These are phyloP conservation scores for Vararia minispora DNA, from an alignment of 768 basidiomycete genomes.

Conservation along the genomic window DNA sequence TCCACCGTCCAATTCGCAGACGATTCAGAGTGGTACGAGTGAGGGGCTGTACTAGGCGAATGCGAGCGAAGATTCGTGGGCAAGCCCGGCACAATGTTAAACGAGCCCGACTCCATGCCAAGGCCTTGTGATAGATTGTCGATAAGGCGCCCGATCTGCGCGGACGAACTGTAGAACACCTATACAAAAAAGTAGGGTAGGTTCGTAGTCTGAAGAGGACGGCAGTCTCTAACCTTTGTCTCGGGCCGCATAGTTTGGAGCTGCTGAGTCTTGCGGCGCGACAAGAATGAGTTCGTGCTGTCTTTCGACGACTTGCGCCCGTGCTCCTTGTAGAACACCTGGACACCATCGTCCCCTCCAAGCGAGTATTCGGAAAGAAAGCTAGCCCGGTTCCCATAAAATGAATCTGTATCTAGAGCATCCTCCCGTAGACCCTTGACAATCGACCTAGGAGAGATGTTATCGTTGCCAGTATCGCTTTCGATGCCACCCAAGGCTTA, in stretches of 20 bases:
- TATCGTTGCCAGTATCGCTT: slow-evolving; percentile 3
- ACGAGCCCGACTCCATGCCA: slow-evolving; percentile 75
- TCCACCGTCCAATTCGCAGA: slow-evolving; percentile 63
- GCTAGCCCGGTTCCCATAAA: slow-evolving; percentile 56
- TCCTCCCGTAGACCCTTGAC: slow-evolving; percentile 77
- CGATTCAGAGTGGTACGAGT: slow-evolving; percentile 41
- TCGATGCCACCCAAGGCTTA: slow-evolving; percentile 24
- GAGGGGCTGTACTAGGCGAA: too few relatives aligned
- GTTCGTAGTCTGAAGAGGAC: not conserved
- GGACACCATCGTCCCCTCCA: slow-evolving; percentile 46
- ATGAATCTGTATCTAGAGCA: slow-evolving; percentile 58
- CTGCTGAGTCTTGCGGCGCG: slow-evolving; percentile 46
- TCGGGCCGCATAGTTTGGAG: slow-evolving; percentile 54
- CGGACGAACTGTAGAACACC: slow-evolving; percentile 67
- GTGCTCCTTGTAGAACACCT: slow-evolving; percentile 73
- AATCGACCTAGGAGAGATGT: slow-evolving; percentile 47
- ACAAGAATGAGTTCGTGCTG: slow-evolving; percentile 45
- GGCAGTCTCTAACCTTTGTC: slow-evolving; percentile 52
- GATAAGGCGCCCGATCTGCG: slow-evolving; percentile 75
- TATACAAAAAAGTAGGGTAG: slow-evolving; percentile 17
- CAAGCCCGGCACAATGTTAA: slow-evolving; percentile 55
- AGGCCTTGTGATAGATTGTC: slow-evolving; percentile 73
- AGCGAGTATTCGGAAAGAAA: slow-evolving; percentile 65
- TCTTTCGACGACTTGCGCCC: slow-evolving; percentile 53
- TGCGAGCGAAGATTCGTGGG: slow-evolving; percentile 1